A percentile compares a stretch with the other conserved stretches of the same genome.
These are phyloP conservation scores for Puya raimondii DNA, from an alignment of 176 grass and related monocot genomes.

Conservation along the genomic window DNA sequence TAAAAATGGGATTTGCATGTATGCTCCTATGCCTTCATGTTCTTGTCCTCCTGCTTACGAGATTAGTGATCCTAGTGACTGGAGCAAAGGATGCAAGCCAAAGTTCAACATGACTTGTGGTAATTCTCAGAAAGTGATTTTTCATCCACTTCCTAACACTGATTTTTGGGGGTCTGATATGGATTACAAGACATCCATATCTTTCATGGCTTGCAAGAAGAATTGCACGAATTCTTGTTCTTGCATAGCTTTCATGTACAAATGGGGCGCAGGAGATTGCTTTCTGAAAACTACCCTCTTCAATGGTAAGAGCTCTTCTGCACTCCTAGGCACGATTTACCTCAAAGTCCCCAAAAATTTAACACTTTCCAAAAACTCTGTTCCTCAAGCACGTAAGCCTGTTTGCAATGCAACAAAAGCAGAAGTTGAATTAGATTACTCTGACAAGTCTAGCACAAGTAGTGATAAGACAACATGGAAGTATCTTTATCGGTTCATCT, in stretches of 20 bases:
- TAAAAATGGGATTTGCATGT: constrained; percentile 45
- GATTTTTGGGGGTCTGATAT: constrained; percentile 64
- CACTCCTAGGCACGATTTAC: constrained; percentile 1
- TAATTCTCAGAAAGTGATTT: constrained; percentile 30
- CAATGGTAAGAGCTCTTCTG: constrained; percentile 21
- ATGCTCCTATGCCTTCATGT: constrained; percentile 21
- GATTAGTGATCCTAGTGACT: constrained; percentile 30
- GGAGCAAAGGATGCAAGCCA: constrained; percentile 47
- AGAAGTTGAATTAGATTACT: constrained; percentile 31
- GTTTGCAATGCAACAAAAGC: constrained; percentile 41
- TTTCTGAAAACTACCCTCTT: constrained; percentile 30
- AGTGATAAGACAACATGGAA: constrained; percentile 29
- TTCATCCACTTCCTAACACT: constrained; percentile 31
- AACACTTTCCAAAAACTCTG: neutral
- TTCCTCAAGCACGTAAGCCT: neutral
- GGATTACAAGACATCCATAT: constrained; percentile 3
- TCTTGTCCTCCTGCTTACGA: constrained; percentile 41
- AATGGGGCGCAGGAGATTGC: constrained; percentile 1
- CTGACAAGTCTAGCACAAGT: constrained; percentile 24
- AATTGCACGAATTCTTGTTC: constrained; percentile 30
- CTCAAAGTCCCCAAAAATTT: constrained; percentile 23
- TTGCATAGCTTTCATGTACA: constrained; percentile 42
- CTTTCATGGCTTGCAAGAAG: constrained; percentile 35
- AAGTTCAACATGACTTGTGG: constrained; percentile 27
- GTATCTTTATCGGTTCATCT: constrained; percentile 42